Evolutionary conservation across 169 alveolate species (phyloP), one percentile per base, ranked within the genome.

Genomic region (Besnoitia besnoiti): DNA sequence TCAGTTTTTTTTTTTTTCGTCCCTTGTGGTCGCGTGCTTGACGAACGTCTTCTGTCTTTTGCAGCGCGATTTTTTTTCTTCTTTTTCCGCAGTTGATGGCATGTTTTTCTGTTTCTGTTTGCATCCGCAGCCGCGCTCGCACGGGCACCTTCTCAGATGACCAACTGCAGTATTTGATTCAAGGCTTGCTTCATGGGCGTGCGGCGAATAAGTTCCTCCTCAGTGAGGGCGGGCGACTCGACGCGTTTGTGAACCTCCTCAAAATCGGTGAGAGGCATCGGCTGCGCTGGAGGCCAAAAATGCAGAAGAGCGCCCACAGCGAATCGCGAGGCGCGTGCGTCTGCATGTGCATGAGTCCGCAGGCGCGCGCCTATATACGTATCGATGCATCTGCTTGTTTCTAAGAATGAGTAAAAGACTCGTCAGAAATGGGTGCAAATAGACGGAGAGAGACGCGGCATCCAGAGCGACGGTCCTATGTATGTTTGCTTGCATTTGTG

Each of bases 191-290:
- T 21, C 80, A 85, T 35, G 49, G 51, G 12, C 80, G 80, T 16
- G 51, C 50, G 19, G 76, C 77, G 39, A 35, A 39, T 35, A 76
- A 80, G 46, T 79, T 90, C 30, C 85, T 77, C 62, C 84, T 80
- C 59, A 49, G 73, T 30, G 93, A 90, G 51, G 50, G 42, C 21
- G 93, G 93, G 24, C 49, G 93, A 30, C 89, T 90, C 35, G 93
- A 90, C 46, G 93, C 93, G 46, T 33, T 75, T 14, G 89, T 75
- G 14, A 90, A 90, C 39, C 50, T 90, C 30, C 82, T 90, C 47
- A 90, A 90, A 49, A 67, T 90, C 42, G 88, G 93, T 90, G 49
- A 67, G 47, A 37, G 27, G 85, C 12, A 16, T 5, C 12, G 24
- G 24, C 42, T 4, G 40, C 47, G 42, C 12, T 12, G 16, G 40